Percentiles rank a stretch among this genome's conserved stretches.
These are phyloP conservation scores for Babesia microti DNA, from an alignment of 169 alveolate species.

Conservation along the genomic window DNA sequence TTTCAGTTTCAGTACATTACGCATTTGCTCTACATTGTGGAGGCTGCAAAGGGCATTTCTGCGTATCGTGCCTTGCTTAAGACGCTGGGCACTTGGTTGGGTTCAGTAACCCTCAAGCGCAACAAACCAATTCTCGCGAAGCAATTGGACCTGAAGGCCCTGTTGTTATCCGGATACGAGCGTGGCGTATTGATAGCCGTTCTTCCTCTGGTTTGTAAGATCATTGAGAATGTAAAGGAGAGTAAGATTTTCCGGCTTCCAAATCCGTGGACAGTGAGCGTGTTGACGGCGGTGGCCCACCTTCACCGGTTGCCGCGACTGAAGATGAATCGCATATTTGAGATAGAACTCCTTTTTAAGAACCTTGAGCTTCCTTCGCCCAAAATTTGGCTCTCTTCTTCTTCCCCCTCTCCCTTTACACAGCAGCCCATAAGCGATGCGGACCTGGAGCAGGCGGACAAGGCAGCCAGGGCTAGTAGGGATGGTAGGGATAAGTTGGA, in stretches of 20 bases:
- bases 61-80: conserved; percentile 72
- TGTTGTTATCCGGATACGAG: conserved; percentile 66
- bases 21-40: too few relatives aligned
- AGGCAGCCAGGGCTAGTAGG: too few relatives aligned
- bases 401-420: too few relatives aligned
- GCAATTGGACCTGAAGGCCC: conserved; percentile 71
- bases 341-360: conserved; percentile 67
- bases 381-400: too few relatives aligned
- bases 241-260: conserved; percentile 74
- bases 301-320: conserved; percentile 63
- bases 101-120: conserved; percentile 70
- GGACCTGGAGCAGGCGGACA: too few relatives aligned
- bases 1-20: too few relatives aligned
- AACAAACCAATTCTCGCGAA: conserved; percentile 76
- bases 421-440: too few relatives aligned
- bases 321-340: conserved; percentile 69
- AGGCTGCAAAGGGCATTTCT: conserved; percentile 64
- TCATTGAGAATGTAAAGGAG: conserved; percentile 60
- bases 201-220: conserved; percentile 77
- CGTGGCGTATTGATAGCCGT: conserved; percentile 65
- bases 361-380: conserved; percentile 60
- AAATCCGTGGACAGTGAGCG: conserved; percentile 82
- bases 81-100: conserved; percentile 78
- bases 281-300: conserved; percentile 72
- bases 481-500: too few relatives aligned